phyloP scores from a whole-genome alignment of 805 yeast genomes.

The Komagataella populi region DNA sequence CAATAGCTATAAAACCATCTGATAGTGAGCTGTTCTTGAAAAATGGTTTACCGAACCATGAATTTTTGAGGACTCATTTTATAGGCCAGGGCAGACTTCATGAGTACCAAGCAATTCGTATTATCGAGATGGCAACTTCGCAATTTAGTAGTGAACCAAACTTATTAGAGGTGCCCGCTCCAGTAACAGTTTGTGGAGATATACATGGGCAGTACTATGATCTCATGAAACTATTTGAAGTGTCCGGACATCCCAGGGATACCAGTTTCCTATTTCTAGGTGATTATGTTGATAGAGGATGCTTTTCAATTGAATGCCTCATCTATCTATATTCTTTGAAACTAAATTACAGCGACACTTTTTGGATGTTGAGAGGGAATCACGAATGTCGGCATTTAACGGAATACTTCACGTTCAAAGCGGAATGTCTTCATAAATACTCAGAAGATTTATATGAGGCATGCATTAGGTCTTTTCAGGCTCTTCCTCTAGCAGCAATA shows the following conservation, averaged over 20 bases:
- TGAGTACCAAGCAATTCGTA: slow-evolving; percentile 55
- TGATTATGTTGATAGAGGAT: slow-evolving; percentile 92
- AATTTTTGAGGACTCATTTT: slow-evolving; percentile 62
- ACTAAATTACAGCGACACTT: slow-evolving; percentile 55
- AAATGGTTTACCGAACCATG: slow-evolving; percentile 60
- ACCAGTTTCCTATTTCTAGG: slow-evolving; percentile 79
- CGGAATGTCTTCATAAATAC: slow-evolving; percentile 84
- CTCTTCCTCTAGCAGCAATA: slow-evolving; percentile 83
- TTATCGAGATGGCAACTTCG: slow-evolving; percentile 51
- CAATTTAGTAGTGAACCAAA: slow-evolving; percentile 64
- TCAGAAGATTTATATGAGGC: slow-evolving; percentile 50
- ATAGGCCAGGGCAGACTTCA: slow-evolving; percentile 68
- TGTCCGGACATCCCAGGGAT: slow-evolving; percentile 76
- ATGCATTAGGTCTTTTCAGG: slow-evolving; percentile 66
- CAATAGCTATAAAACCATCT: slow-evolving; percentile 49
- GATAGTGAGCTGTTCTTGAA: slow-evolving; percentile 53
- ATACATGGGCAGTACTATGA: slow-evolving; percentile 95
- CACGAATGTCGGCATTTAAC: slow-evolving; percentile 93
- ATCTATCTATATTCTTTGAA: slow-evolving; percentile 70
- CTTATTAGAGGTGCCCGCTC: slow-evolving; percentile 71
- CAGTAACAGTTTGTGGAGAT: slow-evolving; percentile 94
- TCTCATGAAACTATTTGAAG: slow-evolving; percentile 79
- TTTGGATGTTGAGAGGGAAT: slow-evolving; percentile 83
- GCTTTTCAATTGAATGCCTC: slow-evolving; percentile 74
- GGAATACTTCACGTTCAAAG: slow-evolving; percentile 83